Conservation (phyloP, 352 stramenopile species). For the Detonula confervacea region DNA sequence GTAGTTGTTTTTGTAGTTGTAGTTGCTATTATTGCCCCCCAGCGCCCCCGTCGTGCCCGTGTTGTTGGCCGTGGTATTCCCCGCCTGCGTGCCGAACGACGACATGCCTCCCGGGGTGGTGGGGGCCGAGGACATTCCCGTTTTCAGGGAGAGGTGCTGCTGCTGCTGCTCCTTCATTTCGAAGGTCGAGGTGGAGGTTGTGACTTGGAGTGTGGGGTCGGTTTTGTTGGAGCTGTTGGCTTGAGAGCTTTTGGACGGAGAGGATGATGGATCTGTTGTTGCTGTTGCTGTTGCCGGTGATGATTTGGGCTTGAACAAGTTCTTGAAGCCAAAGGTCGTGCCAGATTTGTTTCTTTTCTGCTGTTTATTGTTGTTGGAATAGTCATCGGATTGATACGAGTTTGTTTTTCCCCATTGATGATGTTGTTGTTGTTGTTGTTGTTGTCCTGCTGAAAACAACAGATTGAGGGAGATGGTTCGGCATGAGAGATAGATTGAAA, state of each 20-base stretch:
- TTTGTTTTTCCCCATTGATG: slow-evolving; percentile 6
- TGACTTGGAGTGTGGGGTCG: background rate
- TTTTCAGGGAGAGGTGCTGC: slow-evolving; percentile 15
- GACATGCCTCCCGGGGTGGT: background rate
- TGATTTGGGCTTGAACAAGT: slow-evolving; percentile 5
- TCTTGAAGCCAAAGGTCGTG: background rate
- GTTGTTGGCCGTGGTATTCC: background rate
- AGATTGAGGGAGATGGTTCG: too few species aligned
- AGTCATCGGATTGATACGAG: slow-evolving; percentile 11
- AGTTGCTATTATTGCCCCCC: too few species aligned
- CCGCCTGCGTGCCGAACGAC: background rate
- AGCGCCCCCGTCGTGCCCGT: background rate
- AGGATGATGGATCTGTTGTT: background rate
- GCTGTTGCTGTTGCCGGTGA: background rate
- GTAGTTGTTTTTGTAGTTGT: too few species aligned
- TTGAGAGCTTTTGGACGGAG: background rate
- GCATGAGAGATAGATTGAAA: too few species aligned
- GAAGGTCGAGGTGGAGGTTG: background rate
- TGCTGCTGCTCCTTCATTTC: too few species aligned
- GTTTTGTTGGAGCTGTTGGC: slow-evolving; percentile 24
- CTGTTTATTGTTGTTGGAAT: background rate
- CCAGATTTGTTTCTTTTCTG: too few species aligned
- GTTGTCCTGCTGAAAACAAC: too few species aligned
- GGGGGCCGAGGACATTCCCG: slow-evolving; percentile 8
- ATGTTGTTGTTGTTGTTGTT: too few species aligned